Base-by-base conservation (phyloP, 2,329 filamentous ascomycete species). In the Diplodia corticola region DNA sequence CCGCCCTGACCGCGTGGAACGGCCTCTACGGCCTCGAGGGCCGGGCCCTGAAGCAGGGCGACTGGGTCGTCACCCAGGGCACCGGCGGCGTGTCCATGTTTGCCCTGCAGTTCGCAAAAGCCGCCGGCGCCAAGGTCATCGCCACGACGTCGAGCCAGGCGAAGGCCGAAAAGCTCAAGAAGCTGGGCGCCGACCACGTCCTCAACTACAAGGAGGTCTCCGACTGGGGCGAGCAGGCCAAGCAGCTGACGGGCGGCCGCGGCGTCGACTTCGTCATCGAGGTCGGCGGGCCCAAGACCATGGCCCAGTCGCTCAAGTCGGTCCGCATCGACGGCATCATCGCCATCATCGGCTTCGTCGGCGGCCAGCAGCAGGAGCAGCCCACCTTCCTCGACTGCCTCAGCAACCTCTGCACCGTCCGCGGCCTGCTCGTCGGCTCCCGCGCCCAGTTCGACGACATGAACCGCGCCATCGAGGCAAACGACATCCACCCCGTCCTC, bases 61-160 rank as follows among this genome's bases (percentile, higher is more conserved):
- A 79, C 17, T 80, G 74, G 63, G 87, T 91, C 3, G 81, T 91
- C 37, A 88, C 88, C 1, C 87, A 91, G 76, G 89, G 89, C n/a
- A 91, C 88, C 0, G 89, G 89, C 22, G 89, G 89, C 67, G 89
- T 91, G 7, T 86, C 83, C 68, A 82, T 90, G 67, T 89, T 89
- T 67, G 88, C 84, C 3, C 75, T 90, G n/a, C 88, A 80, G 68
- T 83, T 84, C 67, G 82, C 81, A 33, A 81, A 82, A 66, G 83
- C 84, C 0, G 81, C 81, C 0, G 85, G 85, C 30, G 86, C 85
- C 0, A 80, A 74, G 6, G 84, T 88, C 60, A 85, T 88, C 64
- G 83, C 85, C 0, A 88, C 85, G 0, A 88, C 85, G 0, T 85
- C 82, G 1, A 83, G 81, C 0, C 71, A 75, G 0, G 75, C 76